Percentiles rank a stretch among this genome's conserved stretches.
Conservation (phyloP, 139 green algal genomes). For the Gonium pectorale region DNA sequence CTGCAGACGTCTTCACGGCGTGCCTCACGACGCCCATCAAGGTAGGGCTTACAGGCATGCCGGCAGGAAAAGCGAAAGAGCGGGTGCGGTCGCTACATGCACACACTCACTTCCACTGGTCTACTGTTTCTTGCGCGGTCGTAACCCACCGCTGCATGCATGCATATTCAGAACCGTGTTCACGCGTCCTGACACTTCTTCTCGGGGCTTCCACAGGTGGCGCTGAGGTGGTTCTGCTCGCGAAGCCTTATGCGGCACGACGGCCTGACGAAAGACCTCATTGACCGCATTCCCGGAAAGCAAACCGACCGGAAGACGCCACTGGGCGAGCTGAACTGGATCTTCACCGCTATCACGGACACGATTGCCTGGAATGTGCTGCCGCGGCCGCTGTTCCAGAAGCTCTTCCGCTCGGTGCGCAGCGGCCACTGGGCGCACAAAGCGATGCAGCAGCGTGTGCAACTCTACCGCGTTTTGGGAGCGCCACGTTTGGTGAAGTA, state of each 20-base stretch:
- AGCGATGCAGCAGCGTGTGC: no score
- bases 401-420: constrained; percentile 93
- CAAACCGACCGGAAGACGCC: constrained; percentile 97
- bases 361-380: constrained; percentile 99
- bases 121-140: no score
- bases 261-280: constrained; percentile 80
- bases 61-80: no score
- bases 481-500: no score
- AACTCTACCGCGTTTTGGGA: no score
- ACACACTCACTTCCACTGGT: no score
- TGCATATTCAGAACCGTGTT: no score
- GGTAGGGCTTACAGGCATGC: no score
- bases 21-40: constrained; percentile 99
- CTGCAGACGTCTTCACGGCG: constrained; percentile 96
- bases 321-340: constrained; percentile 98
- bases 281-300: constrained; percentile 74
- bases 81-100: no score
- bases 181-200: no score
- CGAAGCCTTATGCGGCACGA: constrained; percentile 68
- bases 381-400: constrained; percentile 95
- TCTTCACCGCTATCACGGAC: constrained; percentile 99
- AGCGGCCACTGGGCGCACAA: no score
- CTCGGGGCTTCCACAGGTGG: constrained; percentile 85
- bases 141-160: no score
- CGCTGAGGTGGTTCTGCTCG: constrained; percentile 89